A percentile compares a stretch with the other conserved stretches of the same genome.
phyloP scores from a whole-genome alignment of 805 yeast genomes.

The Hanseniaspora guilliermondii region DNA sequence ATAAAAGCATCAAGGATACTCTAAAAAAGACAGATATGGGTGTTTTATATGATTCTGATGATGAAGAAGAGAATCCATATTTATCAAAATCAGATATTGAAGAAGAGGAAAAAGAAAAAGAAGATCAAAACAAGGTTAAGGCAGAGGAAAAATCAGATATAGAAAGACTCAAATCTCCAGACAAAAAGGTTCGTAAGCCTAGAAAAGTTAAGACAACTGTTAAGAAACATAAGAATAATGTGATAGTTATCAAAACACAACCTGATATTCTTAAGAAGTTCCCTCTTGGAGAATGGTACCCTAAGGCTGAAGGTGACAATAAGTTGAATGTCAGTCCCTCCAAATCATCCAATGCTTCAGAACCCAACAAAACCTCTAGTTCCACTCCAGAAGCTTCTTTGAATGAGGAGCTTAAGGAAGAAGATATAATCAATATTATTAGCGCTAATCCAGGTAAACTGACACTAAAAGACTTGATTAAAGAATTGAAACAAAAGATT shows the following conservation, averaged over 20 bases:
- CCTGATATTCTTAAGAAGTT: constrained; percentile 48
- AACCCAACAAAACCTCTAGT: constrained; percentile 16
- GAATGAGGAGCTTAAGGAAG: constrained; percentile 39
- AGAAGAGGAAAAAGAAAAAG: constrained; percentile 35
- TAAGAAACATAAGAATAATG: constrained; percentile 38
- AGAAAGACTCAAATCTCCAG: constrained; percentile 18
- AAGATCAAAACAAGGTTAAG: constrained; percentile 22
- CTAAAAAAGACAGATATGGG: constrained; percentile 74
- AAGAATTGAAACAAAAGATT: constrained; percentile 48
- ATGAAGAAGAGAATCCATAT: constrained; percentile 77
- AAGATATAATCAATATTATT: constrained; percentile 58
- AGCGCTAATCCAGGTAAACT: constrained; percentile 28
- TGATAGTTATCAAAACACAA: constrained; percentile 54
- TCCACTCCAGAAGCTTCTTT: constrained; percentile 8
- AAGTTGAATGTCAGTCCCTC: constrained; percentile 21
- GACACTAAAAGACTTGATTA: constrained; percentile 52
- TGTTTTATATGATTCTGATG: constrained; percentile 63
- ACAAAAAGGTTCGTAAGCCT: constrained; percentile 14
- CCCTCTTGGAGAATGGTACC: constrained; percentile 80
- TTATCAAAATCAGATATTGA: constrained; percentile 59
- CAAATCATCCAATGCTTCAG: background rate
- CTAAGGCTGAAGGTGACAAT: constrained; percentile 31
- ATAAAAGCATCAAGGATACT: constrained; percentile 72
- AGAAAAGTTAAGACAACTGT: constrained; percentile 31
- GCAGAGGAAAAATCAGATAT: constrained; percentile 18